Conservation (phyloP, 2,329 filamentous ascomycete genomes). For the Penicillium sp. region DNA sequence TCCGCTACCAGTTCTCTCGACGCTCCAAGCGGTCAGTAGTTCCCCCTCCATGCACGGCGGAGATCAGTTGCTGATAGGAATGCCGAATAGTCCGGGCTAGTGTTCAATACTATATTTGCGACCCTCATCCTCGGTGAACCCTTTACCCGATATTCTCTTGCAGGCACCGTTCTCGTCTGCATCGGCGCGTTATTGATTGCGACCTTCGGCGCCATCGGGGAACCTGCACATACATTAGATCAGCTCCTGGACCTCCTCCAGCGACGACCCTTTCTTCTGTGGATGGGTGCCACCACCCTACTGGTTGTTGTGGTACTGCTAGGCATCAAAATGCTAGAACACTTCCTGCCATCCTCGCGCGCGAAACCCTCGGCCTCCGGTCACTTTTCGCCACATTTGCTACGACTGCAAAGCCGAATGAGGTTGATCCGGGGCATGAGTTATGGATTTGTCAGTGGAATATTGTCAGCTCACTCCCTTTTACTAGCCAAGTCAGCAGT, state of each 20-base stretch:
- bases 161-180: conserved; percentile 85
- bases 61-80: conserved; percentile 12
- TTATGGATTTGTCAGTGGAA: conserved; percentile 87
- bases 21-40: conserved; percentile 71
- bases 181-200: conserved; percentile 87
- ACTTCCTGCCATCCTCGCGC: conserved; percentile 35
- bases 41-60: conserved; percentile 2
- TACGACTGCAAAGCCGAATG: conserved; percentile 58
- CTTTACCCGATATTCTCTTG: conserved; percentile 89
- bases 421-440: conserved; percentile 77
- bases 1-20: conserved; percentile 89
- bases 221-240: conserved; percentile 82
- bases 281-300: conserved; percentile 80
- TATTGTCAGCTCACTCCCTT: conserved; percentile 88
- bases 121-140: conserved; percentile 89
- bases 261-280: conserved; percentile 74
- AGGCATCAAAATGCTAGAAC: conserved; percentile 51
- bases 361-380: conserved; percentile 46
- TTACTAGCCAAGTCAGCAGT: conserved; percentile 95
- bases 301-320: conserved; percentile 69
- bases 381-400: conserved; percentile 39
- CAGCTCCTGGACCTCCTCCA: conserved; percentile 77
- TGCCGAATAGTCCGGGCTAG: conserved; percentile 68
- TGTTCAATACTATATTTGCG: conserved; percentile 98
- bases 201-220: conserved; percentile 88